phyloP scores from a whole-genome alignment of 2,329 filamentous ascomycete species.

The Cladosporium sp. region DNA sequence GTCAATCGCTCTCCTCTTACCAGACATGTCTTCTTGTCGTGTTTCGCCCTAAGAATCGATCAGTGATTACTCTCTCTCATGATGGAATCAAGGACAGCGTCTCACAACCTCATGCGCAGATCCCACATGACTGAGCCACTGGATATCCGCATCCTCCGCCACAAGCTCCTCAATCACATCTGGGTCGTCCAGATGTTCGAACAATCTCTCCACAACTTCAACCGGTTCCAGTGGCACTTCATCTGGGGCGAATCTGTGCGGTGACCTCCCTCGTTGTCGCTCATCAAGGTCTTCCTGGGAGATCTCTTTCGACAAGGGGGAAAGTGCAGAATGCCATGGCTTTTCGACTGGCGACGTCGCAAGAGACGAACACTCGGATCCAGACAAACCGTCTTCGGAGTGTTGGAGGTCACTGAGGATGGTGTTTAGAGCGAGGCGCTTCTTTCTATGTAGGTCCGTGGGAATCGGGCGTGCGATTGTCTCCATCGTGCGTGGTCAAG shows the following conservation, averaged over 20 bases:
- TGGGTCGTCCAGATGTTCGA: neutral
- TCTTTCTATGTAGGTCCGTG: neutral
- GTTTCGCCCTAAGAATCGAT: neutral
- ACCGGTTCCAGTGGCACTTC: neutral
- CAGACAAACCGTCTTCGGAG: neutral
- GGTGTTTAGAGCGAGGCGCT: neutral
- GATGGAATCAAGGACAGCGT: neutral
- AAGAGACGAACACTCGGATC: constrained; percentile 2
- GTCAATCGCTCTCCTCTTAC: neutral
- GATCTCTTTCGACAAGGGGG: neutral
- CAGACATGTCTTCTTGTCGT: neutral
- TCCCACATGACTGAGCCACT: neutral
- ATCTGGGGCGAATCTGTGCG: too few relatives aligned
- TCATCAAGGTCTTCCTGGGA: neutral
- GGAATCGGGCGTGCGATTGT: neutral
- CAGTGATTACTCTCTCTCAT: neutral
- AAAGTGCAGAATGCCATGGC: neutral
- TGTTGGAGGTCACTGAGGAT: neutral
- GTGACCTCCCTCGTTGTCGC: neutral
- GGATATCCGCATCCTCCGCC: neutral
- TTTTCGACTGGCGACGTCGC: neutral
- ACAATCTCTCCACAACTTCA: neutral
- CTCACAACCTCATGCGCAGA: too few relatives aligned
- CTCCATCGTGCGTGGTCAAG: too few relatives aligned
- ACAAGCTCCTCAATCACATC: neutral